phyloP scores from a whole-genome alignment of 805 yeast genomes.

The Candida maris region DNA sequence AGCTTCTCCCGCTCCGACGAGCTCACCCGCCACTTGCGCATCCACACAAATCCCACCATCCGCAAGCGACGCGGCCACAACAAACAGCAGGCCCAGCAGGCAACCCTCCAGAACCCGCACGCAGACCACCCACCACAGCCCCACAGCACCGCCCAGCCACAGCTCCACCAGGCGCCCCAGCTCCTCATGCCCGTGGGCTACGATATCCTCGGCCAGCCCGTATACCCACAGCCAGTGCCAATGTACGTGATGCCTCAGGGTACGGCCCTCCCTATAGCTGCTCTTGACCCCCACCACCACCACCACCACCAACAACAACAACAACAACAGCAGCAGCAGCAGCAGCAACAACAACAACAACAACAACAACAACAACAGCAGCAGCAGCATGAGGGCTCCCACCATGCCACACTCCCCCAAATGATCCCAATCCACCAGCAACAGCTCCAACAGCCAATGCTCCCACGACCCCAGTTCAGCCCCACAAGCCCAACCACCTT shows the following conservation, averaged over 20 bases:
- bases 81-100: constrained; percentile 10
- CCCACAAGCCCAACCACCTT: constrained; percentile 15
- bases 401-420: constrained; percentile 1
- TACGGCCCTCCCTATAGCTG: constrained; percentile 17
- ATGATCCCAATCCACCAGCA: constrained; percentile 5
- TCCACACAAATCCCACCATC: constrained; percentile 65
- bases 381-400: constrained; percentile 7
- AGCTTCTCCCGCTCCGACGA: constrained; percentile 80
- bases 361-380: constrained; percentile 10
- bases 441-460: constrained; percentile 2
- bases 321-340: constrained; percentile 11
- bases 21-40: constrained; percentile 79
- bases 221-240: constrained; percentile 31
- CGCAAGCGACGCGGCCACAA: constrained; percentile 45
- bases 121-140: constrained; percentile 4
- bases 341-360: constrained; percentile 12
- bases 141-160: not conserved
- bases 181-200: constrained; percentile 29
- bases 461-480: constrained; percentile 5
- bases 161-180: constrained; percentile 10
- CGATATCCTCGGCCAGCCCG: constrained; percentile 30
- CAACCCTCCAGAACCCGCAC: constrained; percentile 22
- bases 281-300: constrained; percentile 13
- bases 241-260: constrained; percentile 27
- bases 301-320: constrained; percentile 10